Percentiles rank a stretch among this genome's conserved stretches.
Evolutionary conservation across 2,329 filamentous ascomycete species (phyloP).

Genomic region (Neofusicoccum laricinum): DNA sequence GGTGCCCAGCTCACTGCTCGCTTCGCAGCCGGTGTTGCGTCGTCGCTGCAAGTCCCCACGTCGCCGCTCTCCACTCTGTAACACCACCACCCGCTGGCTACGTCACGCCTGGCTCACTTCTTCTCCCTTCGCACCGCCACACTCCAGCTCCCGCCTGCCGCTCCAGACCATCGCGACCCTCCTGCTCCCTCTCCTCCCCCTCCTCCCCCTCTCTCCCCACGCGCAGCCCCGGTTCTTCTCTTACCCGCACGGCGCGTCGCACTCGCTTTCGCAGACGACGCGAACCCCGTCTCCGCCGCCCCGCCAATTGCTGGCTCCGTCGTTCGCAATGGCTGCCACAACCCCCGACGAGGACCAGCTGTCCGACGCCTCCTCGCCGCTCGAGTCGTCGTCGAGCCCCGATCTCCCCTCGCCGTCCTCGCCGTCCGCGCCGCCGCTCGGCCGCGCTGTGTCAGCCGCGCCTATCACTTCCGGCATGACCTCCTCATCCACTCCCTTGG

Average conservation of each 20-base stretch:
- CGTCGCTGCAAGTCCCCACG: background rate
- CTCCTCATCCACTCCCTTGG: conserved; percentile 78
- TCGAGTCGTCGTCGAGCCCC: conserved; percentile 23
- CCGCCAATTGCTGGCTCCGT: background rate
- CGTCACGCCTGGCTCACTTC: background rate
- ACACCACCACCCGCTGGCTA: conserved; percentile 8
- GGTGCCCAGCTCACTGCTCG: background rate
- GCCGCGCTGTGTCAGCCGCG: conserved; percentile 60
- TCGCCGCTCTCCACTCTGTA: conserved; percentile 8
- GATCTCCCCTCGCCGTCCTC: conserved; percentile 22
- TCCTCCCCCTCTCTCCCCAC: background rate
- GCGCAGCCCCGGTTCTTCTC: background rate
- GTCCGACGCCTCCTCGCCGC: conserved; percentile 29
- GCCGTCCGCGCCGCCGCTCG: conserved; percentile 38
- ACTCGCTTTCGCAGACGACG: background rate
- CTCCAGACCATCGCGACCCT: background rate
- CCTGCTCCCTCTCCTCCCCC: background rate
- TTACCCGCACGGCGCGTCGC: background rate
- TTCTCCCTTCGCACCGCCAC: conserved; percentile 10
- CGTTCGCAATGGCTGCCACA: conserved; percentile 9
- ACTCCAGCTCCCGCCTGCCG: background rate
- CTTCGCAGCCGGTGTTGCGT: background rate
- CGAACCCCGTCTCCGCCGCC: background rate
- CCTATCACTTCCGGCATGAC: conserved; percentile 60
- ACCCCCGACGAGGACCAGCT: conserved; percentile 15